Conservation (phyloP, 2,329 filamentous ascomycete species). For the Tolypocladium amazonense region DNA sequence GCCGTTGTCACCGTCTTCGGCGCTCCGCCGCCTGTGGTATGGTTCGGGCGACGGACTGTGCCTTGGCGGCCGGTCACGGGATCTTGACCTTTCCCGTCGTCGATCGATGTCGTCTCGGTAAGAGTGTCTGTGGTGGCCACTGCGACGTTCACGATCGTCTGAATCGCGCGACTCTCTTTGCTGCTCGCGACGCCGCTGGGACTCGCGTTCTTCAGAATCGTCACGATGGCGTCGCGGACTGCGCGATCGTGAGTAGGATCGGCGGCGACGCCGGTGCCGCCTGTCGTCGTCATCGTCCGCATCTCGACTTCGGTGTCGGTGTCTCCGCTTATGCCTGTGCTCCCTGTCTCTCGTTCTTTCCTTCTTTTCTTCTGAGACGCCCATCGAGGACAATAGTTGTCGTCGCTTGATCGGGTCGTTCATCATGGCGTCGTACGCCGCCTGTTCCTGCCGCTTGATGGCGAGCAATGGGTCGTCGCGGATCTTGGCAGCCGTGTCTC, state of each 20-base stretch:
- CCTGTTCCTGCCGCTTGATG: conserved; percentile 87
- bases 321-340: conserved; percentile 28
- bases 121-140: conserved; percentile 6
- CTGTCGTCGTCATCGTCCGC: background rate
- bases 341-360: conserved; percentile 22
- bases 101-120: conserved; percentile 17
- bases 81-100: conserved; percentile 4
- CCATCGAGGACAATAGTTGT: conserved; percentile 56
- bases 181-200: conserved; percentile 7
- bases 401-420: conserved; percentile 60
- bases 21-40: background rate
- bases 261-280: conserved; percentile 25
- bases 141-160: conserved; percentile 9
- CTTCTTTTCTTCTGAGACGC: conserved; percentile 37
- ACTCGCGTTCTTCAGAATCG: conserved; percentile 9
- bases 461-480: conserved; percentile 84
- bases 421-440: conserved; percentile 70
- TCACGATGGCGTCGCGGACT: conserved; percentile 25
- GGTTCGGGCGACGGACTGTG: background rate
- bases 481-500: conserved; percentile 79
- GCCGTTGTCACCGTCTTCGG: background rate
- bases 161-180: conserved; percentile 12
- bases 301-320: conserved; percentile 16
- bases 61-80: conserved; percentile 8
- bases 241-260: conserved; percentile 31